These are phyloP conservation scores for Quercus mongolica DNA, from an alignment of 306 rosid genomes.

Conservation along the genomic window DNA sequence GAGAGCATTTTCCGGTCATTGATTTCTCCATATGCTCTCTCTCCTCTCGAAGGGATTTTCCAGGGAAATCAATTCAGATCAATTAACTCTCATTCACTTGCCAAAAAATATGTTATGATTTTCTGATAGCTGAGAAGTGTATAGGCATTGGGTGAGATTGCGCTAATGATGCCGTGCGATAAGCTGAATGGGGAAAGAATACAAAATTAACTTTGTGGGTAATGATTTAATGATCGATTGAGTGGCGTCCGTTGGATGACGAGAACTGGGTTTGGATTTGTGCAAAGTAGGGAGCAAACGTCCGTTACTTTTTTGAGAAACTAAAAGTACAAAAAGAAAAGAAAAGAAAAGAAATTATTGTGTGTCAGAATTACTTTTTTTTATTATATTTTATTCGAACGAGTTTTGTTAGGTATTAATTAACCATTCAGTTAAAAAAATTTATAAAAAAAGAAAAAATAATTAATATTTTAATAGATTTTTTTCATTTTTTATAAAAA, in stretches of 20 bases:
- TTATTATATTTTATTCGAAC: too few relatives aligned
- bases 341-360: neutral
- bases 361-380: neutral
- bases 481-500: too few relatives aligned
- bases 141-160: neutral
- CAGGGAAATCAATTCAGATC: neutral
- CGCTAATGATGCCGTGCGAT: too few relatives aligned
- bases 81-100: neutral
- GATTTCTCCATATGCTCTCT: constrained; percentile 36
- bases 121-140: neutral
- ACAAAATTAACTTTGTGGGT: neutral
- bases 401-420: too few relatives aligned
- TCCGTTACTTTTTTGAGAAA: constrained; percentile 1
- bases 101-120: neutral
- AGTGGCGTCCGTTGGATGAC: neutral
- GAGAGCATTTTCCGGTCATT: constrained; percentile 23
- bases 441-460: accelerated
- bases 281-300: neutral
- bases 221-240: neutral
- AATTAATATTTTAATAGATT: too few relatives aligned
- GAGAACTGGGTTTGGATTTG: neutral
- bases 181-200: too few relatives aligned
- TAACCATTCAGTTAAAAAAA: accelerated
- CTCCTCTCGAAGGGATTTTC: neutral
- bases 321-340: neutral